Conservation (phyloP, 202 grass and related monocot genomes). For the Elaeis oleifera region DNA sequence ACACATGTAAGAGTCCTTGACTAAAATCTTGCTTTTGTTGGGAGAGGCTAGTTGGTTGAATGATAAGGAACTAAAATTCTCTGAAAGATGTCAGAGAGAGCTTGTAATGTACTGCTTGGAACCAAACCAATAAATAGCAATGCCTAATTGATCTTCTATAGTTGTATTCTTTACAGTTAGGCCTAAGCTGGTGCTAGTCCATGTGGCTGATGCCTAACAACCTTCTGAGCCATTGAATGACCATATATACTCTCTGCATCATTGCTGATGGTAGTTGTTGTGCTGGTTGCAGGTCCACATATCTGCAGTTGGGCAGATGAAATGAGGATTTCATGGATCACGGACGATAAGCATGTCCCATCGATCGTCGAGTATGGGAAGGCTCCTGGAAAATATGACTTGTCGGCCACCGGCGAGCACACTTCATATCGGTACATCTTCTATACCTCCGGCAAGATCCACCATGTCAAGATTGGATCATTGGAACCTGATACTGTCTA, state of each 20-base stretch:
- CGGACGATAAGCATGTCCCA: conserved; percentile 40
- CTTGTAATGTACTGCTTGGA: no score
- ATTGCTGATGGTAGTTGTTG: neutral
- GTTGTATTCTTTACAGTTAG: no score
- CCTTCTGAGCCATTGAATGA: no score
- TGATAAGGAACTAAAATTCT: no score
- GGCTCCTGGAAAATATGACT: conserved; percentile 34
- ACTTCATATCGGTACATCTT: conserved; percentile 72
- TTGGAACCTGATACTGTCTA: conserved; percentile 51
- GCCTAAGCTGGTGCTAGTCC: no score
- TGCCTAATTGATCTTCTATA: no score
- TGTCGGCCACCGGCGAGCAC: conserved; percentile 42
- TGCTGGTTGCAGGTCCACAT: conserved; percentile 42
- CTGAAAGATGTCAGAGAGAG: no score
- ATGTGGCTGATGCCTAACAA: no score
- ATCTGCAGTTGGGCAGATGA: conserved; percentile 37
- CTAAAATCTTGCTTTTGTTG: no score
- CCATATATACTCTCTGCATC: neutral
- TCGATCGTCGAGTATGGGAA: conserved; percentile 67
- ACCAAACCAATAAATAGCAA: no score
- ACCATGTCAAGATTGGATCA: conserved; percentile 87
- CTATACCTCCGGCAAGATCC: conserved; percentile 81
- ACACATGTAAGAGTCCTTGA: no score
- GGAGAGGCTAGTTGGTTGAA: no score
- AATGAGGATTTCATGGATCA: conserved; percentile 68